Base-by-base conservation (phyloP, 2,329 filamentous ascomycete species). In the Trichoderma atrobrunneum region DNA sequence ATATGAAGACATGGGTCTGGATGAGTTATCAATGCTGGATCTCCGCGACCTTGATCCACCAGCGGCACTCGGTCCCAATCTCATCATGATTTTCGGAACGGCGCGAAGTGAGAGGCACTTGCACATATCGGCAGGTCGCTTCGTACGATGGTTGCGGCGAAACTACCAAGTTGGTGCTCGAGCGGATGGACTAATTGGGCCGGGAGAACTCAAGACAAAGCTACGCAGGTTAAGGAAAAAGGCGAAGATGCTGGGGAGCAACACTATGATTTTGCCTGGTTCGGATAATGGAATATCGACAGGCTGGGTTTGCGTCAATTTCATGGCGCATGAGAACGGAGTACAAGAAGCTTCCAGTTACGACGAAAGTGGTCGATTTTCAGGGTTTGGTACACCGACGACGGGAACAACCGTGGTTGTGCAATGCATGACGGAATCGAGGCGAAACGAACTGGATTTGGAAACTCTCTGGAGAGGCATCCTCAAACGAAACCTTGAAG, bases 221-320 rank as follows among this genome's bases (percentile, higher is more conserved):
- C 82, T 98, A 74, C 87, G 92, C 43, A 87, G 96, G 56, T 92
- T 95, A 80, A 90, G 92, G 8, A 93, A 93, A 80, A 91, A 92
- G 76, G 92, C 94, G 36, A 94, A 93, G 80, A 85, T 98, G 73
- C 84, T 97, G 76, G 94, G 93, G 16, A 92, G 88, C 72, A 90
- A 90, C 2, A 88, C 89, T 0, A 89, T 90, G n/a, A 86, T 88
- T 61, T 85, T 89, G 7, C 88, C 89, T 12, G 87, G 87, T 62
- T 84, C 87, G 1, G 95, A 97, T 76, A 93, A 98, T 78, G 95
- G 95, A 3, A 93, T 97, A 67, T 91, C 92, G 14, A 98, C 95
- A 1, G 95, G 94, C 11, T 99, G 96, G 96, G 92, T 99, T 24
- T 99, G 96, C 81, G 93, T 98, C 73, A 97, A 97, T 79, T 88